Evolutionary conservation across 495 filamentous ascomycete genomes (phyloP).

Genomic region (Penicillium bovifimosum): DNA sequence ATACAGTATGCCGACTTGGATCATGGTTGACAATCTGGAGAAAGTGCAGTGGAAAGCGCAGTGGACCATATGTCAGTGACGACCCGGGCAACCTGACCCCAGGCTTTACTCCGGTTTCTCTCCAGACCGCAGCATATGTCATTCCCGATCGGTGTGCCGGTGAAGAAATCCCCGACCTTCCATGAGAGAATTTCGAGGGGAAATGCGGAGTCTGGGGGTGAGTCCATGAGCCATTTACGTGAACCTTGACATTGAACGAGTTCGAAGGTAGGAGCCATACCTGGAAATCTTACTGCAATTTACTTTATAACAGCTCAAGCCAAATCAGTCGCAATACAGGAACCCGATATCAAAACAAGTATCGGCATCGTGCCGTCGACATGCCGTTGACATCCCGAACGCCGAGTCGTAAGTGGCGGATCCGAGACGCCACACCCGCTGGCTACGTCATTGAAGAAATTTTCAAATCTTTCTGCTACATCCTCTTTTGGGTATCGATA

Average conservation of each 20-base stretch:
- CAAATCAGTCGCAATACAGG: not conserved
- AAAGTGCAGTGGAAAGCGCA: not conserved
- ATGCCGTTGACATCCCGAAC: not conserved
- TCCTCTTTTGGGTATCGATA: no score
- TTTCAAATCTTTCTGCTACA: not conserved
- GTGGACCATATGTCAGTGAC: conserved; percentile 6
- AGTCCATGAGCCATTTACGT: not conserved
- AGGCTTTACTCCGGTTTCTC: conserved; percentile 4
- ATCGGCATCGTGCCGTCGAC: not conserved
- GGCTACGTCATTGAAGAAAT: conserved; percentile 5
- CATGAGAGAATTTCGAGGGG: conserved; percentile 5
- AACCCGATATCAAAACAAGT: not conserved
- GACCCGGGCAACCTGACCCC: conserved; percentile 18
- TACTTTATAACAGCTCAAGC: not conserved
- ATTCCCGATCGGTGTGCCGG: conserved; percentile 21
- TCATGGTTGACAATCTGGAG: conserved; percentile 7
- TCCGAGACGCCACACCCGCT: conserved; percentile 4
- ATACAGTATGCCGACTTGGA: not conserved
- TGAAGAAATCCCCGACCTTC: conserved; percentile 12
- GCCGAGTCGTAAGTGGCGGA: conserved; percentile 3
- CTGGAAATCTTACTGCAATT: no score
- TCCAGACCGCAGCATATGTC: not conserved
- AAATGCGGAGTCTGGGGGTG: conserved; percentile 21
- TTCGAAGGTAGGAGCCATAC: no score
- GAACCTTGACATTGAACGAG: no score